Base-by-base conservation (phyloP, 2,329 filamentous ascomycete species). In the Beauveria caledonica region DNA sequence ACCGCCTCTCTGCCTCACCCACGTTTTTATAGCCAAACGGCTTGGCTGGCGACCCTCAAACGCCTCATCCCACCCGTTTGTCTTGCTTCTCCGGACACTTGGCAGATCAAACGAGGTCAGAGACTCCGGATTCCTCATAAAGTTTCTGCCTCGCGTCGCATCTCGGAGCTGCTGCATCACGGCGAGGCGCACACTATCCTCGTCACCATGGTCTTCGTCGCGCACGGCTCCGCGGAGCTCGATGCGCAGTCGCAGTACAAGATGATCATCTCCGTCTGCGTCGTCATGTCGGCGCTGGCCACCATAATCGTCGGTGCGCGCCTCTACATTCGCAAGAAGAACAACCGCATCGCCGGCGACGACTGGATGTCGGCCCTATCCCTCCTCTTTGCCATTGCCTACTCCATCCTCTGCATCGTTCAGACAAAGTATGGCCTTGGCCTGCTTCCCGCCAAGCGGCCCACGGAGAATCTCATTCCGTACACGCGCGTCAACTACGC, bases 391-490 rank as follows among this genome's bases (percentile, higher is more conserved):
- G 77, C 76, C 48, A 65, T 82, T 29, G 66, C 77, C 5, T 83
- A 83, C 66, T 79, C 77, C 7, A 70, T 73, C 5, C 70, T 82
- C 3, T 81, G 78, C 62, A 81, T 82, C 36, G 70, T 74, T 25
- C 79, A 83, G 70, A 81, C 79, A 4, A 75, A 76, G 68, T 83
- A 78, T 62, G 80, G 80, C 19, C 72, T 83, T 3, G 80, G 80
- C 1, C 68, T 83, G 2, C 77, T 79, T 0, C 58, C 82, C 8
- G 63, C 58, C 7, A 62, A 72, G 5, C 75, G 80, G 0, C 80
- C 80, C 0, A 65, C 70, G n/a, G 67, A 63, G n/a, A 75, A 78
- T 48, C 65, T 80, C 0, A 62, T 75, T 5, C 69, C 70, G 0
- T 83, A 81, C 66, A 78, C 77, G 0, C 66, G 78, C 59, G 70